Evolutionary conservation across 139 green algal genomes (phyloP), one percentile per base, ranked within the genome.

Genomic region (Raphidocelis subcapitata): DNA sequence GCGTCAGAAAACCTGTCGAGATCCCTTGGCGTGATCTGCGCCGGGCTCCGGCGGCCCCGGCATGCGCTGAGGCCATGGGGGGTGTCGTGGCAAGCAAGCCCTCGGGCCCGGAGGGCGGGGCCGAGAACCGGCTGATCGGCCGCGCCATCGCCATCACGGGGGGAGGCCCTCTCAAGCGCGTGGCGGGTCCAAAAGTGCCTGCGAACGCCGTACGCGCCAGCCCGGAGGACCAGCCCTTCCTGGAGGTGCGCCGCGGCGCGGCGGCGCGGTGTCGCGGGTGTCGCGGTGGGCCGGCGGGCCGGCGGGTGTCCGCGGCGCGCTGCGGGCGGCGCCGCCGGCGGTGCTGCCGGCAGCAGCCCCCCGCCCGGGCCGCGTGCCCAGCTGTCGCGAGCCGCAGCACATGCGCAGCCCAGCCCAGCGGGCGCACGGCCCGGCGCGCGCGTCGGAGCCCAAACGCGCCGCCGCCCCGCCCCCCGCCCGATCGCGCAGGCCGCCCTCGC

Each of bases 131-230:
- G 16, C 69, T 86, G 35, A 73, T 54, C 61, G 78, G 75, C 0
- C 85, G 88, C 33, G 78, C 77, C 3, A 69, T 81, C 33, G 89
- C 79, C 57, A 90, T 94, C 47, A 94, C 89, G 33, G 82, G 85
- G 35, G 84, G 84, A 57, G 81, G 65, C 26, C 72, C 72, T n/a
- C 69, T 76, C 12, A 85, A 83, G 62, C 52, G 66, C 5, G n/a
- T 67, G n/a, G 49, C 33, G 49, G 62, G 63, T 35, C 37, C 83
- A 8, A 88, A 88, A 74, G 64, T 85, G 2, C 84, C 87, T 1
- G 18, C 78, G 0, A 76, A 80, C 31, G 67, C 77, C 5, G 54
- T 81, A 29, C 87, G 87, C 51, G 59, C 85, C 3, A 54, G 49
- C 1, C 36, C 65, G 20, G 84, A 90, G n/a, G 90, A 94, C 55